These are phyloP conservation scores for Calocybe cyanea DNA, from an alignment of 768 basidiomycete genomes.

Conservation along the genomic window DNA sequence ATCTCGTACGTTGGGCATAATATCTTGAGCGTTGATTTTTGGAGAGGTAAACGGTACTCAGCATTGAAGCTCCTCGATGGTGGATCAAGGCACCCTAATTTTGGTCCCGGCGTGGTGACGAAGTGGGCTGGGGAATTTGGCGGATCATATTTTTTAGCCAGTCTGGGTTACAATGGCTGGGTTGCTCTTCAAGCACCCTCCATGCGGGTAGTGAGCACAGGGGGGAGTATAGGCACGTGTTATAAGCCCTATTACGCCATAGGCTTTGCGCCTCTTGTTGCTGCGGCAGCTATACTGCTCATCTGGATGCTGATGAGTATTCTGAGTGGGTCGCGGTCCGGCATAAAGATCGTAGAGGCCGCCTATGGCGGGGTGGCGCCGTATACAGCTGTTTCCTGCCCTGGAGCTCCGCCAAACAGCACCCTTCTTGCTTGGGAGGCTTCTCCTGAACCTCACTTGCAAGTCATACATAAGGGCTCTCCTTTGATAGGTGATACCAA, in stretches of 20 bases:
- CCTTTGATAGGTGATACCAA: constrained; percentile 5
- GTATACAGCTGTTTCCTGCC: constrained; percentile 6
- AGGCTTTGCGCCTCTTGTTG: constrained; percentile 15
- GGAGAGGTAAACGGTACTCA: background rate
- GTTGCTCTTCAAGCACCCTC: constrained; percentile 10
- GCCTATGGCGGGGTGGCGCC: constrained; percentile 10
- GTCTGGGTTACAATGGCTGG: constrained; percentile 17
- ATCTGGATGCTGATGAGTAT: constrained; percentile 4
- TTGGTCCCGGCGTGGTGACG: background rate
- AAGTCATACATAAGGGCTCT: constrained; percentile 9
- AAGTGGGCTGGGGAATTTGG: constrained; percentile 16
- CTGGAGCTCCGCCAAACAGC: constrained; percentile 3
- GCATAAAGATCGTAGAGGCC: constrained; percentile 1
- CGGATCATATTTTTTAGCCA: constrained; percentile 14
- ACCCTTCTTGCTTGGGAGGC: constrained; percentile 15
- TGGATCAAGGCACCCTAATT: constrained; percentile 1
- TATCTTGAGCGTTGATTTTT: background rate
- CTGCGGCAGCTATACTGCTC: constrained; percentile 10
- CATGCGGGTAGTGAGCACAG: constrained; percentile 15
- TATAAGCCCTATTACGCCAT: constrained; percentile 13
- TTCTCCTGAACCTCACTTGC: constrained; percentile 8
- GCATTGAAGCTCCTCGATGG: constrained; percentile 2
- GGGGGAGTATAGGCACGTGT: constrained; percentile 14
- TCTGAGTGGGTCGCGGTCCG: constrained; percentile 2
- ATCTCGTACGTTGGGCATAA: background rate